Conservation (phyloP, 768 basidiomycete species). For the Leccinellum albellum region DNA sequence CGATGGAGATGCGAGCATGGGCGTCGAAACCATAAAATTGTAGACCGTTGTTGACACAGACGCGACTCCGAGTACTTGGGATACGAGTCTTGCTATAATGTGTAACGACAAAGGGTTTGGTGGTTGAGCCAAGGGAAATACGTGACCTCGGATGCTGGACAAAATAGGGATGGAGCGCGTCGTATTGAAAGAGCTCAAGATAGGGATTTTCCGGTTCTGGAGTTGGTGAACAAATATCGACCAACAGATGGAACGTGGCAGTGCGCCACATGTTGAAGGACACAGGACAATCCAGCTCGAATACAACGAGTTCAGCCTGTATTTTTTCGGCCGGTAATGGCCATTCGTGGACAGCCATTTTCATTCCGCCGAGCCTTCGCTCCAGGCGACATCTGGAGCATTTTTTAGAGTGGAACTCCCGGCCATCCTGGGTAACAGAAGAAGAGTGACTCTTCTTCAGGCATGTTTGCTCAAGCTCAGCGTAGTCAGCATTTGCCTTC, state of each 20-base stretch:
- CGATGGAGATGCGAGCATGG: constrained; percentile 2
- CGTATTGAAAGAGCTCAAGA: constrained; percentile 12
- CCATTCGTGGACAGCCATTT: constrained; percentile 43
- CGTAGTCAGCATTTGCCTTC: constrained; percentile 20
- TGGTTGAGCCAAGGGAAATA: constrained; percentile 19
- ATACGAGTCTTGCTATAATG: constrained; percentile 28
- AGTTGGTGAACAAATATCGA: constrained; percentile 31
- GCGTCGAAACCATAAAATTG: constrained; percentile 28
- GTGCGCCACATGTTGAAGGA: constrained; percentile 43
- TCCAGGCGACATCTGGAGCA: constrained; percentile 32
- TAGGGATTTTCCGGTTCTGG: constrained; percentile 5
- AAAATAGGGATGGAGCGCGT: constrained; percentile 8
- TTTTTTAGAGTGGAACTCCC: background rate
- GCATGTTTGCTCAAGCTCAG: constrained; percentile 12
- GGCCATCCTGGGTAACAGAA: background rate
- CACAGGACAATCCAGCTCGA: no score
- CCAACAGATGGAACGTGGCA: constrained; percentile 36
- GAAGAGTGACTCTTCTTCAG: background rate
- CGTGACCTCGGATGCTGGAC: constrained; percentile 15
- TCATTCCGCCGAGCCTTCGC: constrained; percentile 16
- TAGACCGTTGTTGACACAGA: constrained; percentile 31
- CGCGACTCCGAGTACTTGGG: constrained; percentile 10
- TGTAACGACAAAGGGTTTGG: constrained; percentile 21
- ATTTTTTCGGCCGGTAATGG: constrained; percentile 34
- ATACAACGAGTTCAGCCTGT: constrained; percentile 25